A percentile compares a stretch with the other conserved stretches of the same genome.
These are phyloP conservation scores for Hypomontagnella submonticulosa DNA, from an alignment of 495 filamentous ascomycete species.

Conservation along the genomic window DNA sequence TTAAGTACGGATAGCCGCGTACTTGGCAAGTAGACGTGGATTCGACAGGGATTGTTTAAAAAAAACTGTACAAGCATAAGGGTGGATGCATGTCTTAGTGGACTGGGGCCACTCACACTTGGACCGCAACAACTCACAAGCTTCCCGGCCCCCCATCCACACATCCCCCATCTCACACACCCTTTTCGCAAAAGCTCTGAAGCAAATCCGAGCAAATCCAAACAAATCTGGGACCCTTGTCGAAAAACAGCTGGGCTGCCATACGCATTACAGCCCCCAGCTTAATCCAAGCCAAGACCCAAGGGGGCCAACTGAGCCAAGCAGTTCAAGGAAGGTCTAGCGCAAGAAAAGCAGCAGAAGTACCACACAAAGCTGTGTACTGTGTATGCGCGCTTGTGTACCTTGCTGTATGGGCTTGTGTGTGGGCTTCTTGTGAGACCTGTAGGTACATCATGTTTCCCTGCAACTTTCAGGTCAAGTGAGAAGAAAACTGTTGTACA, in stretches of 20 bases:
- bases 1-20: slow-evolving; percentile 41
- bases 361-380: slow-evolving; percentile 25
- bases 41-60: slow-evolving; percentile 39
- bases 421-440: slow-evolving; percentile 22
- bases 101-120: slow-evolving; percentile 31
- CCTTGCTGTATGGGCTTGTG: slow-evolving; percentile 32
- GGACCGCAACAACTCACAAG: slow-evolving; percentile 42
- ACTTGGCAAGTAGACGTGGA: slow-evolving; percentile 42
- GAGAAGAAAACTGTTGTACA: slow-evolving; percentile 27
- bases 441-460: no score
- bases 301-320: slow-evolving; percentile 26
- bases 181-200: slow-evolving; percentile 33
- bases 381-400: slow-evolving; percentile 39
- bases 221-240: slow-evolving; percentile 27
- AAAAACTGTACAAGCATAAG: slow-evolving; percentile 26
- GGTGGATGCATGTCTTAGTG: slow-evolving; percentile 34
- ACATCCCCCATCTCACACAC: background rate
- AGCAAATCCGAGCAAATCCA: slow-evolving; percentile 36
- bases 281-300: slow-evolving; percentile 12
- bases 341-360: slow-evolving; percentile 29
- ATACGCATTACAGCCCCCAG: slow-evolving; percentile 24
- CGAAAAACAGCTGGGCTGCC: slow-evolving; percentile 30
- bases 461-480: slow-evolving; percentile 24
- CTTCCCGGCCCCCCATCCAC: slow-evolving; percentile 32
- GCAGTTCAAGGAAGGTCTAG: slow-evolving; percentile 37